Conservation (phyloP, 2,329 filamentous ascomycete species). For the Stemphylium lycopersici region DNA sequence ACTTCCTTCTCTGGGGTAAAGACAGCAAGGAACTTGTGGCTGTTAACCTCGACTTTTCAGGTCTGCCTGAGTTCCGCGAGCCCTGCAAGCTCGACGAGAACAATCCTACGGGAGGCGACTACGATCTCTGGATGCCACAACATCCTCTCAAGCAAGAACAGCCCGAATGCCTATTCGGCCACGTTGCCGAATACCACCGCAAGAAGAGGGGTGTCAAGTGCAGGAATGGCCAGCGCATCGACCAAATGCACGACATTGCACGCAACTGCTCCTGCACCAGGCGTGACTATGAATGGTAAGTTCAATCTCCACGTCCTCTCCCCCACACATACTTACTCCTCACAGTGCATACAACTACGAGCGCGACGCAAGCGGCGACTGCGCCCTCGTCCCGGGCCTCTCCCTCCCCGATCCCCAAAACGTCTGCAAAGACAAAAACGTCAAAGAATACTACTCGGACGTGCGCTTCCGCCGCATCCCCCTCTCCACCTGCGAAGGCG, state of each 20-base stretch:
- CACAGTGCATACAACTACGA: conserved; percentile 93
- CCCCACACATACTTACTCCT: conserved; percentile 16
- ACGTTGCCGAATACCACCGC: conserved; percentile 85
- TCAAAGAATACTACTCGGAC: conserved; percentile 80
- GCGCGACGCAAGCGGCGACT: conserved; percentile 76
- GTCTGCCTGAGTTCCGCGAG: conserved; percentile 67
- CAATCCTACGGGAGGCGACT: conserved; percentile 69
- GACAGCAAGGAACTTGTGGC: conserved; percentile 66
- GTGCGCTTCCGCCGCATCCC: conserved; percentile 91
- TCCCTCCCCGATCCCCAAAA: conserved; percentile 65
- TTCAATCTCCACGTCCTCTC: conserved; percentile 6
- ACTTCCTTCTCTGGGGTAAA: conserved; percentile 87
- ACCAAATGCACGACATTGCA: conserved; percentile 67
- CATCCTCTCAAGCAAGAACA: conserved; percentile 80
- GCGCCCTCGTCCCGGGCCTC: conserved; percentile 76
- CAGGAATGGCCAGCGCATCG: conserved; percentile 77
- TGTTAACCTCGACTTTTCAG: conserved; percentile 87
- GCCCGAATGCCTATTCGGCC: conserved; percentile 88
- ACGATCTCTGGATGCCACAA: conserved; percentile 83
- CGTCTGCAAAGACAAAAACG: conserved; percentile 67
- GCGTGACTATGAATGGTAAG: conserved; percentile 90
- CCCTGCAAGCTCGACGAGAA: conserved; percentile 72
- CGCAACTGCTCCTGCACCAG: conserved; percentile 83
- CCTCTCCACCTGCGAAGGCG: conserved; percentile 82
- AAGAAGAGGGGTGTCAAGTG: conserved; percentile 82